These are phyloP conservation scores for Xylaria longipes DNA, from an alignment of 495 filamentous ascomycete genomes.

Conservation along the genomic window DNA sequence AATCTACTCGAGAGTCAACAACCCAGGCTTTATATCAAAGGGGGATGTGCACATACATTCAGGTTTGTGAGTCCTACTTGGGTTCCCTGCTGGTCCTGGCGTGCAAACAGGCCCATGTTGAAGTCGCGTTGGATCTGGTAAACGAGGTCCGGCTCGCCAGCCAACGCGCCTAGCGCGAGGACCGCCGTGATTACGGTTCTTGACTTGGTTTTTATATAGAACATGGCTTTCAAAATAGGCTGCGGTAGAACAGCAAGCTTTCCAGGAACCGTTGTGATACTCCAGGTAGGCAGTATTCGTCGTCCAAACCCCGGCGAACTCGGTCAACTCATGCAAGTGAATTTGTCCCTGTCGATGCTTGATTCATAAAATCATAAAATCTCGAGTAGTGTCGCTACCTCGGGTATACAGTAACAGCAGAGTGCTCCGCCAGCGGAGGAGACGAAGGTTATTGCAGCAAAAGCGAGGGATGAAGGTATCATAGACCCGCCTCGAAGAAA, in stretches of 20 bases:
- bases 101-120: constrained; percentile 31
- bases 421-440: background rate
- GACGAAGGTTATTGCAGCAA: background rate
- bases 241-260: background rate
- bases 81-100: constrained; percentile 25
- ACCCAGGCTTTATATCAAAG: background rate
- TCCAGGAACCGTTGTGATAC: background rate
- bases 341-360: background rate
- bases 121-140: constrained; percentile 34
- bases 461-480: background rate
- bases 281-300: background rate
- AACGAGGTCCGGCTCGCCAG: constrained; percentile 25
- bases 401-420: too few species aligned
- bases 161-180: constrained; percentile 28
- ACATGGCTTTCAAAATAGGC: background rate
- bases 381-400: background rate
- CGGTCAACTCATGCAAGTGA: background rate
- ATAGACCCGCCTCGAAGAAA: background rate
- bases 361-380: background rate
- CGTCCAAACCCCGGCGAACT: background rate
- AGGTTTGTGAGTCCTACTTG: constrained; percentile 30
- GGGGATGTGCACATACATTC: constrained; percentile 19
- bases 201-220: background rate
- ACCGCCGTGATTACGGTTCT: constrained; percentile 24
- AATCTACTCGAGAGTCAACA: background rate